Evolutionary conservation across 164 flowering plant genomes (phyloP), one percentile per base, ranked within the genome.

Genomic region (Piper longum): DNA sequence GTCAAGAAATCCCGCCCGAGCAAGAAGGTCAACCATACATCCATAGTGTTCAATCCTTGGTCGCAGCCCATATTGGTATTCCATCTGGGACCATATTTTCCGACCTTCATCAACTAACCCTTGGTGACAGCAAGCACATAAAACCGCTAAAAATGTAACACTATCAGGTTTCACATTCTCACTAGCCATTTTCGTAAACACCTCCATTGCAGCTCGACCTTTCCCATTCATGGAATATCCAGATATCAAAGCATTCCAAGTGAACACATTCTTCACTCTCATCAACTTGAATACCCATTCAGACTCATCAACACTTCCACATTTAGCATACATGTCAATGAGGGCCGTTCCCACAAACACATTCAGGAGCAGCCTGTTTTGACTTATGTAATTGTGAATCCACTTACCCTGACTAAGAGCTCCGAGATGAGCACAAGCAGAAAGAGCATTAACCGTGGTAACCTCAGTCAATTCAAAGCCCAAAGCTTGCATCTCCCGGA

Each of bases 321-420:
- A 82, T 64, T 72, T 78, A 11, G 79, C 65, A 67, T 82, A 82
- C 64, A 82, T 64, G 41, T 78, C 76, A 65, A 82, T 71, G 54
- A 82, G 79, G 0, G 79, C 63, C 60, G 69, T 66, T 11, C 63
- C 64, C 48, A 61, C 69, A 60, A 60, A 66, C 39, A 60, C 69
- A 66, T 66, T 54, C 2, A 61, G 19, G 13, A 17, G 60, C 12
- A 60, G 2, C 5, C 43, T 41, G 17, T 41, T 60, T 8, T 60
- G 58, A 58, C 60, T 40, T 7, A 61, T 52, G 43, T 59, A 54
- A 43, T 52, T 26, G 54, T 66, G 69, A 39, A 60, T 60, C 69
- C 69, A 66, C 41, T 60, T 66, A 17, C 69, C 64, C 36, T 66
- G 69, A 39, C 54, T 52, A 57, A 66, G 42, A 40, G 59, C 69